Percentiles rank a stretch among this genome's conserved stretches.
phyloP scores from a whole-genome alignment of 768 basidiomycete genomes.

The Tulasnella sp. region DNA sequence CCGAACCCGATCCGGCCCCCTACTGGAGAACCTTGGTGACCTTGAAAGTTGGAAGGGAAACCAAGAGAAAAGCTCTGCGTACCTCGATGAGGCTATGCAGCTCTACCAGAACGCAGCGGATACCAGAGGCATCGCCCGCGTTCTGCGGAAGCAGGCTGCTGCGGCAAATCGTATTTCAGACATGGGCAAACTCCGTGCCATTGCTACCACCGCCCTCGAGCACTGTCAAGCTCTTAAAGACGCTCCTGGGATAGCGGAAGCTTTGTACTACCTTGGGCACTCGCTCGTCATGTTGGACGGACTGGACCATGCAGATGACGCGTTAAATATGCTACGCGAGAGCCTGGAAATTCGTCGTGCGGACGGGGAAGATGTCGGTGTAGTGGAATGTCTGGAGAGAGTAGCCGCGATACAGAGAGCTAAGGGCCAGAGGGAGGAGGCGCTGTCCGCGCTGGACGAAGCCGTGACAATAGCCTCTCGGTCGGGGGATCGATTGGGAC shows the following conservation, averaged over 20 bases:
- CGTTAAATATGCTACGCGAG: neutral
- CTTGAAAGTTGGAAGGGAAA: neutral
- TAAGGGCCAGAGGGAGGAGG: neutral
- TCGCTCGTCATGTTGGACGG: neutral
- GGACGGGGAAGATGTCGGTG: neutral
- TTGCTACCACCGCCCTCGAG: neutral
- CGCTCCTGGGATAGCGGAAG: neutral
- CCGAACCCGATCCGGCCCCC: neutral
- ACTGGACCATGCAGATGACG: neutral
- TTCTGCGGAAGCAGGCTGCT: neutral
- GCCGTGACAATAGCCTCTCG: neutral
- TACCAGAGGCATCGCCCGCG: neutral
- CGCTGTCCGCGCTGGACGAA: neutral
- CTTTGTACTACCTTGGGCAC: neutral
- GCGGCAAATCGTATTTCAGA: neutral
- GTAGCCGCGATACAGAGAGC: neutral
- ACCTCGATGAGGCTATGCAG: neutral
- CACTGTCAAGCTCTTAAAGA: neutral
- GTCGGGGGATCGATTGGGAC: neutral
- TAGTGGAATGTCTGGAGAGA: neutral
- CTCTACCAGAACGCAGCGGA: neutral
- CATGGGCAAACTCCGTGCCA: neutral
- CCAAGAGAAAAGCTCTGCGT: neutral
- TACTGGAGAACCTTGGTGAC: constrained; percentile 6
- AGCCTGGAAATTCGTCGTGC: neutral